Evolutionary conservation across 345 rosid species (phyloP).

Genomic region (Lumnitzera littorea): DNA sequence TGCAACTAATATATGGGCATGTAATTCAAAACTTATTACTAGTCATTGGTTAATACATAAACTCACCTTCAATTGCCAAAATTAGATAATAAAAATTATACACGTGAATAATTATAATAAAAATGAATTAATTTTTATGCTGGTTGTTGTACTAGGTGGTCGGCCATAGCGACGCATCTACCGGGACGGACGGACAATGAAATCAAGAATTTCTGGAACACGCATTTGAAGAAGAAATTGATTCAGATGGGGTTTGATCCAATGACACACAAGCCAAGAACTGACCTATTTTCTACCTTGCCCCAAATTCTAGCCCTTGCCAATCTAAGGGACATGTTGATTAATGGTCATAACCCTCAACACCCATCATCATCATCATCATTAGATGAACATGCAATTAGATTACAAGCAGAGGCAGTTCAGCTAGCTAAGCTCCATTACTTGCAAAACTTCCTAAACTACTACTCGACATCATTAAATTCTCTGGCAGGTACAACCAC

Average conservation of each 20-base stretch:
- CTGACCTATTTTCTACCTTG: constrained; percentile 45
- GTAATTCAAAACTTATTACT: too few species aligned
- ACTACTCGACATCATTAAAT: too few species aligned
- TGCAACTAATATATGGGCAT: too few species aligned
- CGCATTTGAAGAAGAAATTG: constrained; percentile 62
- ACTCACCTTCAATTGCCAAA: too few species aligned
- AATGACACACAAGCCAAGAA: constrained; percentile 70
- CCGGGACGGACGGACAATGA: constrained; percentile 68
- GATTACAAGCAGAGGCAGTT: constrained; percentile 46
- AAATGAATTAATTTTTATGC: too few species aligned
- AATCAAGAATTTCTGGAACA: constrained; percentile 69
- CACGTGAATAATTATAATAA: too few species aligned
- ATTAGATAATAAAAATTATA: too few species aligned
- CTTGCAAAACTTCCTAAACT: constrained; percentile 25
- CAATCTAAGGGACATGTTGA: constrained; percentile 24
- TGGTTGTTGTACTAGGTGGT: constrained; percentile 35
- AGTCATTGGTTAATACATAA: too few species aligned
- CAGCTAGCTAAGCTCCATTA: constrained; percentile 44
- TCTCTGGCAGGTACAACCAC: too few species aligned
- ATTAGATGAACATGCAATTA: constrained; percentile 38
- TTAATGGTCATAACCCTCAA: constrained; percentile 12
- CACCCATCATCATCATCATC: constrained; percentile 7
- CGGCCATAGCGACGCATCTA: constrained; percentile 54
- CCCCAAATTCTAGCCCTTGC: constrained; percentile 56
- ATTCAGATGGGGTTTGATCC: constrained; percentile 85